Base-by-base conservation (phyloP, 2,329 filamentous ascomycete species). In the Penicillium sp. region DNA sequence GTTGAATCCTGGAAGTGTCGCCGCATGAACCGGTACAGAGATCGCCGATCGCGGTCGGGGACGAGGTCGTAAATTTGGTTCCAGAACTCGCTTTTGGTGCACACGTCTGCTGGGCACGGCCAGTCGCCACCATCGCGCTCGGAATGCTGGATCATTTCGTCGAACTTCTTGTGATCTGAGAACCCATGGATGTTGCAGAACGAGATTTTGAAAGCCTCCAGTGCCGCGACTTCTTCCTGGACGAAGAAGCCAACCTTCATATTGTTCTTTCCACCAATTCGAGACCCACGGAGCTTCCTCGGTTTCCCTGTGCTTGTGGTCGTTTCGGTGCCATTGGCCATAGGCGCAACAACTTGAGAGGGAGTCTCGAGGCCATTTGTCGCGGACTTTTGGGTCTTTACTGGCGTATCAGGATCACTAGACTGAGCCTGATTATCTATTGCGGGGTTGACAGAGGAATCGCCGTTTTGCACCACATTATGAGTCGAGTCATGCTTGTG, bases 21-120 rank as follows among this genome's bases (percentile, higher is more conserved):
- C 14, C 74, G 70, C 69, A 77, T 76, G 61, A 78, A 79, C 9
- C 77, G 69, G 46, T 72, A 69, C 43, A 78, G 67, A 14, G 76
- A 78, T 50, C 74, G 65, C 25, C 62, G 65, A 53, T 76, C 72
- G 27, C 77, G 67, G 42, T 66, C 50, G 3, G 77, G 77, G 10
- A 78, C 60, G 3, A 72, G 62, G 23, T 58, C 61, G 57, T 74
- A 73, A 50, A 77, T 70, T 5, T 62, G 53, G 16, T 68, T 58
- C 69, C 77, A 74, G 49, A 79, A 77, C 0, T 75, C 68, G 10
- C 29, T n/a, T 57, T 73, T 73, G 1, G 51, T 60, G 44, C 72
- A 64, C 8, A 66, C 45, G 1, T 48, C 37, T 0, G 53, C n/a
- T 4, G 63, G 50, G 16, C 64, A 57, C 7, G 71, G 71, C 33